Base-by-base conservation (phyloP, 345 rosid genomes). In the Clausena lansium region DNA sequence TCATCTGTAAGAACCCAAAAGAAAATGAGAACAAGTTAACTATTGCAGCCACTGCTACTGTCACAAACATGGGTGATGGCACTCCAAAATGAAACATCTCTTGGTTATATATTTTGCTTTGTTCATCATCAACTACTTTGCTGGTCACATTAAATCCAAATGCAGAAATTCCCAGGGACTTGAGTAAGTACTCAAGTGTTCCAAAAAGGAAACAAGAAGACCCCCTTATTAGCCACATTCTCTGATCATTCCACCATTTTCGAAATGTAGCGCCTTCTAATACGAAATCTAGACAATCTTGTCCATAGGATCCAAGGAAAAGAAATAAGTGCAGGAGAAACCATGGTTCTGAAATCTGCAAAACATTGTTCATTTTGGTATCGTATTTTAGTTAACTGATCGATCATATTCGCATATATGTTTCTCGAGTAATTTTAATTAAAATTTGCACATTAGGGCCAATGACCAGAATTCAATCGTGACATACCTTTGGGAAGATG, bases 161-260 rank as follows among this genome's bases (percentile, higher is more conserved):
- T 0, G 85, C 25, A 19, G 91, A 80, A 19, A 93, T 60, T 60
- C 92, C 92, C 5, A 89, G 60, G 70, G 70, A 72, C 71, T 85
- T 86, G 63, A 89, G 89, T 0, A 77, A 10, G 84, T 66, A 92
- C 81, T 91, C 92, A 11, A 78, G 14, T 11, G 68, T 22, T 7
- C 91, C 90, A 55, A 87, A 87, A 0, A 84, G 30, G 73, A 6
- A 76, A 65, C 92, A 73, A 27, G 95, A 71, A 1, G 86, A 9
- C 9, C 94, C 91, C 63, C 84, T 86, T 38, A 95, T 75, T 66
- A 77, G 30, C 90, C 89, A 92, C 57, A 89, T 86, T 63, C 96
- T 85, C 71, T 85, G 96, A 75, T 87, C 92, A 70, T 85, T 92
- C 94, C 94, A 91, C 98, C 98, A 93, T 75, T 71, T 86, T n/a